Conservation (phyloP, 129 eudicot genomes). For the Ambrosia trifida region DNA sequence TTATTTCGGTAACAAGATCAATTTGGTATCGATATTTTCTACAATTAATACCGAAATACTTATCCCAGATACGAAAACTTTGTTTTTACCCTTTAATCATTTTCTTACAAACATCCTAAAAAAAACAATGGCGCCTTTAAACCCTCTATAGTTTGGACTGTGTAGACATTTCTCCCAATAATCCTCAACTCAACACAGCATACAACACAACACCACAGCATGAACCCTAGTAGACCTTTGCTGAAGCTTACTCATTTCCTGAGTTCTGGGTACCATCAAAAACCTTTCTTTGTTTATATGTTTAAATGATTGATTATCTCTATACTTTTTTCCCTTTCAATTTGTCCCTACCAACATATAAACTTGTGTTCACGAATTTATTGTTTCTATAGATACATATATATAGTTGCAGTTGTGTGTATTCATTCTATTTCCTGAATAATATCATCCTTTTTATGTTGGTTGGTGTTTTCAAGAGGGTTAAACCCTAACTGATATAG, state of each 20-base stretch:
- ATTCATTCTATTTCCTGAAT: neutral
- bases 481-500: neutral
- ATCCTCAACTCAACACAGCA: conserved; percentile 11
- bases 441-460: neutral
- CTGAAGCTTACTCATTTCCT: conserved; percentile 33
- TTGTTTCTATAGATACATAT: neutral
- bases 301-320: neutral
- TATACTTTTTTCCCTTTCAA: neutral
- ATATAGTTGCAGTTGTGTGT: neutral
- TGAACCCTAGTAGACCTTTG: conserved; percentile 37
- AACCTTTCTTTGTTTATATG: neutral
- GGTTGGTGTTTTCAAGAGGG: neutral
- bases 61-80: no score
- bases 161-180: neutral
- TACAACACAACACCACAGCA: conserved; percentile 3
- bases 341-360: neutral
- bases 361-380: neutral
- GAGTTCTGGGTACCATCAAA: conserved; percentile 22
- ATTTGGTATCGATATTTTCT: no score
- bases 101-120: neutral
- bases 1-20: no score
- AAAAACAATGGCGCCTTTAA: conserved; percentile 31
- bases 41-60: no score
- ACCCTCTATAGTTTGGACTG: neutral
- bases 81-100: no score